phyloP scores from a whole-genome alignment of 257 asterid genomes.

The Solanum rostratum region DNA sequence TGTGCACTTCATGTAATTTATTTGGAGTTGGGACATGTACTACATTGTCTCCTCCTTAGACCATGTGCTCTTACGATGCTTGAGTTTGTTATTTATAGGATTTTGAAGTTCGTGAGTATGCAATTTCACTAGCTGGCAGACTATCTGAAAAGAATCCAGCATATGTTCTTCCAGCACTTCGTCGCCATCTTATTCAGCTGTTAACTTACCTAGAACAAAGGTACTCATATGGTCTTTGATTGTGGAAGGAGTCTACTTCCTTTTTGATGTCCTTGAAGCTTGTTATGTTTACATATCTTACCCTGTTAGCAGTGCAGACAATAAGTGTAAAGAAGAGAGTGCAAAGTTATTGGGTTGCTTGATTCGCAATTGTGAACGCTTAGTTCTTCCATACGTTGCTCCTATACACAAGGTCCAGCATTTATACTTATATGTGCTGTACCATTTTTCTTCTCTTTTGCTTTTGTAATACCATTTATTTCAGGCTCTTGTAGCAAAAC shows the following conservation, averaged over 20 bases:
- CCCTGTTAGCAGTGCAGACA: conserved; percentile 80
- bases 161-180: conserved; percentile 97
- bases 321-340: conserved; percentile 98
- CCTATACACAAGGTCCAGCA: conserved; percentile 85
- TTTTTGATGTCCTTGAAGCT: background rate
- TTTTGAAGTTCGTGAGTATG: conserved; percentile 79
- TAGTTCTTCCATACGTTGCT: conserved; percentile 88
- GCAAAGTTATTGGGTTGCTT: conserved; percentile 96
- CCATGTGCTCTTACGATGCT: background rate
- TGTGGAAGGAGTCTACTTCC: conserved; percentile 1
- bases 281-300: conserved; percentile 16
- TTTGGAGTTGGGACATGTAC: background rate
- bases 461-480: conserved; percentile 10
- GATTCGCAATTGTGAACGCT: conserved; percentile 92
- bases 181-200: conserved; percentile 95
- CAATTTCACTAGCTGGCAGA: conserved; percentile 94
- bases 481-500: conserved; percentile 93
- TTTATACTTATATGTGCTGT: background rate
- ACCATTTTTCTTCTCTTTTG: conserved; percentile 1
- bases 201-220: conserved; percentile 93
- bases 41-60: background rate
- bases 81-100: conserved; percentile 29
- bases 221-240: conserved; percentile 18
- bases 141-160: conserved; percentile 98
- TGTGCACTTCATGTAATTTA: background rate